Percentiles rank a stretch among this genome's conserved stretches.
These are phyloP conservation scores for Penicillium dipodomyicola DNA, from an alignment of 495 filamentous ascomycete genomes.

Conservation along the genomic window DNA sequence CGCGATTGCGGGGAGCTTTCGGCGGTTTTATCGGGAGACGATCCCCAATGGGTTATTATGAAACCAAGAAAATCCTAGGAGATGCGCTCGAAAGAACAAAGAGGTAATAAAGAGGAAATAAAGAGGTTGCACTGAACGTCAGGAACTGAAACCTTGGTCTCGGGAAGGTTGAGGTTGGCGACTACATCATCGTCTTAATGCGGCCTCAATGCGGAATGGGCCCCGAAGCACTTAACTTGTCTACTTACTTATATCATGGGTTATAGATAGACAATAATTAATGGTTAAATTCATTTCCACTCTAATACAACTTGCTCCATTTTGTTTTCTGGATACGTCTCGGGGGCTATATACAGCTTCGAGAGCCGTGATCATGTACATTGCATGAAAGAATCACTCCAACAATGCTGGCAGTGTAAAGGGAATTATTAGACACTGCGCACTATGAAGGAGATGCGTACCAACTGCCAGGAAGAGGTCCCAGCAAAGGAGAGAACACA, in stretches of 20 bases:
- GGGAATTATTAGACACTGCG: constrained; percentile 20
- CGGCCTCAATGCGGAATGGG: constrained; percentile 17
- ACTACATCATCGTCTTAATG: constrained; percentile 22
- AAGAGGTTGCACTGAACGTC: constrained; percentile 4
- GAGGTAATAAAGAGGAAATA: neutral
- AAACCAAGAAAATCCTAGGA: neutral
- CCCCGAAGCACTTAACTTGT: neutral
- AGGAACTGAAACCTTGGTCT: constrained; percentile 6
- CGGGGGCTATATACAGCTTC: constrained; percentile 39
- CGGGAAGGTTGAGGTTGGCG: constrained; percentile 3
- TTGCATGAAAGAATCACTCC: constrained; percentile 25
- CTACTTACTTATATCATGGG: neutral
- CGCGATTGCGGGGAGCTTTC: constrained; percentile 28
- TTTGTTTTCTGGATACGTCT: constrained; percentile 18
- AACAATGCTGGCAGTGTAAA: constrained; percentile 10
- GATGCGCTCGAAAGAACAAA: neutral
- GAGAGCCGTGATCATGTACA: constrained; percentile 37
- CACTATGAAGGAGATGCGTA: constrained; percentile 16
- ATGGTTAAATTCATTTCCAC: constrained; percentile 6
- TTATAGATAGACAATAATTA: neutral
- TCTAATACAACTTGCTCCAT: constrained; percentile 11
- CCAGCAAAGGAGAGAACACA: constrained; percentile 26
- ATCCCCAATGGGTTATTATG: constrained; percentile 2
- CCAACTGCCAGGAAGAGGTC: constrained; percentile 18
- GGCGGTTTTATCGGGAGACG: constrained; percentile 7